Percentiles rank a stretch among this genome's conserved stretches.
These are phyloP conservation scores for Allodekkera sacchari DNA, from an alignment of 805 yeast genomes.

Conservation along the genomic window DNA sequence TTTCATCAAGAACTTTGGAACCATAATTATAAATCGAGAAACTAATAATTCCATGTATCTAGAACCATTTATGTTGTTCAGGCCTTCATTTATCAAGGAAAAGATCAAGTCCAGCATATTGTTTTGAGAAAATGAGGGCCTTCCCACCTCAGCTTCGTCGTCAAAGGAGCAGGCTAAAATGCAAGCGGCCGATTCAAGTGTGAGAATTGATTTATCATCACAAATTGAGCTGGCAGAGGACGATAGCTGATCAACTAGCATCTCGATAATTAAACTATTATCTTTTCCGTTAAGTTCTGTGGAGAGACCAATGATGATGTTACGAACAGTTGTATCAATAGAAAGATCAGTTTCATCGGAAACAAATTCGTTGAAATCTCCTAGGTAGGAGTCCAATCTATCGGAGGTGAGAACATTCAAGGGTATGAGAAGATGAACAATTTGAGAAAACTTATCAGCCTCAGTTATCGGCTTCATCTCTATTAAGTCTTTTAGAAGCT, in stretches of 20 bases:
- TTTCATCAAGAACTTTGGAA: slow-evolving; percentile 53
- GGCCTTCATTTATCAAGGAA: slow-evolving; percentile 7
- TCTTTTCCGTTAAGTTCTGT: slow-evolving; percentile 39
- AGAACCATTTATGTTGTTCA: slow-evolving; percentile 12
- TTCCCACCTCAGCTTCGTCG: slow-evolving; percentile 25
- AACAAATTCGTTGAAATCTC: slow-evolving; percentile 62
- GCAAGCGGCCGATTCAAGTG: slow-evolving; percentile 33
- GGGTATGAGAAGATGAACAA: slow-evolving; percentile 25
- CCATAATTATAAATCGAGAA: slow-evolving; percentile 39
- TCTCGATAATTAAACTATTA: slow-evolving; percentile 20
- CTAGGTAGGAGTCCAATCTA: slow-evolving; percentile 38
- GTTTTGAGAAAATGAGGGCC: slow-evolving; percentile 14
- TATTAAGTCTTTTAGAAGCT: slow-evolving; percentile 20
- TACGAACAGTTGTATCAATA: slow-evolving; percentile 47
- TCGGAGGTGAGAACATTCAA: slow-evolving; percentile 36
- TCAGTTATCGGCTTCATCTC: slow-evolving; percentile 13
- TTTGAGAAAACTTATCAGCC: slow-evolving; percentile 9
- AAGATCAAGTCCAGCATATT: slow-evolving; percentile 16
- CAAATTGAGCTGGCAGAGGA: slow-evolving; percentile 3
- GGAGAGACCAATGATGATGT: slow-evolving; percentile 49
- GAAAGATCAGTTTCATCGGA: slow-evolving; percentile 68
- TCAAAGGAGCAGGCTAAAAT: slow-evolving; percentile 34
- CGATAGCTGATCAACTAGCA: slow-evolving; percentile 12
- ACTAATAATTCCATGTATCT: slow-evolving; percentile 29
- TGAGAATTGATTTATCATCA: slow-evolving; percentile 13